These are phyloP conservation scores for Beauveria medogensis DNA, from an alignment of 2,329 filamentous ascomycete genomes.

Conservation along the genomic window DNA sequence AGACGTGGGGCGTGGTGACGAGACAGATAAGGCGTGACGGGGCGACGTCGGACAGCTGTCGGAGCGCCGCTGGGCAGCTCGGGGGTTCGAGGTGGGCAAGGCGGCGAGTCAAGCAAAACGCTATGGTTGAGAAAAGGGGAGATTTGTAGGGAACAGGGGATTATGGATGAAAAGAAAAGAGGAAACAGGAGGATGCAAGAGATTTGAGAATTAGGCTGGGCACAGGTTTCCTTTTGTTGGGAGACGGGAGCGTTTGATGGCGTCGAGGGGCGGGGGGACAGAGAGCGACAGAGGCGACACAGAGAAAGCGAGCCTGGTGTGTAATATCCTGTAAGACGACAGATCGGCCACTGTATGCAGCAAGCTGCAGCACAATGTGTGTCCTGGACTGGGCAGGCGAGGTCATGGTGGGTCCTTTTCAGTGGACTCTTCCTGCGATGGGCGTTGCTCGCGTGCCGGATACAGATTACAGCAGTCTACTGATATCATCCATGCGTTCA, in stretches of 20 bases:
- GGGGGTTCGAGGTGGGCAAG: not conserved
- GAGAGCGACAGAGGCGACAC: not conserved
- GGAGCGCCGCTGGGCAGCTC: constrained; percentile 8
- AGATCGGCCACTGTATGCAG: constrained; percentile 1
- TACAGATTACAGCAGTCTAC: not conserved
- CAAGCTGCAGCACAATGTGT: not conserved
- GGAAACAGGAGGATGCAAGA: not conserved
- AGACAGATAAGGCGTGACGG: constrained; percentile 8
- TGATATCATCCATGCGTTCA: not conserved
- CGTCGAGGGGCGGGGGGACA: not conserved
- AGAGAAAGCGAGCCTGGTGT: not conserved
- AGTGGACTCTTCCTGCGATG: not conserved
- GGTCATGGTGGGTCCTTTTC: not conserved
- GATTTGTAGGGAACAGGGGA: not conserved
- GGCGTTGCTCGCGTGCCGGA: constrained; percentile 12
- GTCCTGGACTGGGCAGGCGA: not conserved
- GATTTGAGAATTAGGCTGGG: not conserved
- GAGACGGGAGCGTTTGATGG: constrained; percentile 1
- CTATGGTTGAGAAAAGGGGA: not conserved
- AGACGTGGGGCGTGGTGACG: not conserved
- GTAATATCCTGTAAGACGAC: not conserved
- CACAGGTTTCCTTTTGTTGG: constrained; percentile 11
- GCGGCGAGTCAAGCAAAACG: not conserved
- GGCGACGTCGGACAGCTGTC: constrained; percentile 6
- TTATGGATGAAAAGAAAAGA: not conserved